These are phyloP conservation scores for Mycena olivaceomarginata DNA, from an alignment of 768 basidiomycete genomes.

Conservation along the genomic window DNA sequence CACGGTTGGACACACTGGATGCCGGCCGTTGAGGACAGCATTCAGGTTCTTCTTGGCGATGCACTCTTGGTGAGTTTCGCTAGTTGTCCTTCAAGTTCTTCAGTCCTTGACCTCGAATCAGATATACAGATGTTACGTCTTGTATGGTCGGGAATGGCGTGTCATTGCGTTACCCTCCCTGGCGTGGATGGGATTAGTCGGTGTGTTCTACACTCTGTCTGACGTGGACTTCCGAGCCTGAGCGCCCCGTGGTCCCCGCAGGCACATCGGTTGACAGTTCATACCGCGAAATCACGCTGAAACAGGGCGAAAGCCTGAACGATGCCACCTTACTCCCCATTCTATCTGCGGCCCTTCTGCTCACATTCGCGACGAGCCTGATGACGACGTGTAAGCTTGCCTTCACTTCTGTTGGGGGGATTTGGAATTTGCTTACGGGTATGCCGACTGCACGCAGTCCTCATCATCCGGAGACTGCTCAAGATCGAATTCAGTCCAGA, in stretches of 20 bases:
- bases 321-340: slow-evolving; percentile 12
- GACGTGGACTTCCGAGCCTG: not conserved
- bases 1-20: slow-evolving; percentile 32
- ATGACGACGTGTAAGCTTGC: slow-evolving; percentile 28
- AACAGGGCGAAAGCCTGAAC: not conserved
- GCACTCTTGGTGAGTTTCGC: slow-evolving; percentile 7
- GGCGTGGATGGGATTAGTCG: slow-evolving; percentile 19
- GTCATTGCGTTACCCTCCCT: slow-evolving; percentile 1
- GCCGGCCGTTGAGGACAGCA: slow-evolving; percentile 16
- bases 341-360: slow-evolving; percentile 8
- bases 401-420: not conserved
- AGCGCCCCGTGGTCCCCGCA: not conserved
- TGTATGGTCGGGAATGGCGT: slow-evolving; percentile 29
- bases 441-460: not conserved
- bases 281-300: not conserved
- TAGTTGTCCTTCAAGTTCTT: not conserved
- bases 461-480: slow-evolving; percentile 19
- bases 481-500: too few relatives aligned
- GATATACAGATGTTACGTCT: slow-evolving; percentile 37
- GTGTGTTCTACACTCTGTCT: not conserved
- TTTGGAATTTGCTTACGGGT: too few relatives aligned
- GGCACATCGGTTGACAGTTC: not conserved
- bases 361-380: slow-evolving; percentile 30
- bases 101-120: not conserved
- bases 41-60: slow-evolving; percentile 30